Percentiles rank a stretch among this genome's conserved stretches.
These are phyloP conservation scores for Rhizophagus sp. DNA, from an alignment of 192 early-diverging fungal genomes.

Conservation along the genomic window DNA sequence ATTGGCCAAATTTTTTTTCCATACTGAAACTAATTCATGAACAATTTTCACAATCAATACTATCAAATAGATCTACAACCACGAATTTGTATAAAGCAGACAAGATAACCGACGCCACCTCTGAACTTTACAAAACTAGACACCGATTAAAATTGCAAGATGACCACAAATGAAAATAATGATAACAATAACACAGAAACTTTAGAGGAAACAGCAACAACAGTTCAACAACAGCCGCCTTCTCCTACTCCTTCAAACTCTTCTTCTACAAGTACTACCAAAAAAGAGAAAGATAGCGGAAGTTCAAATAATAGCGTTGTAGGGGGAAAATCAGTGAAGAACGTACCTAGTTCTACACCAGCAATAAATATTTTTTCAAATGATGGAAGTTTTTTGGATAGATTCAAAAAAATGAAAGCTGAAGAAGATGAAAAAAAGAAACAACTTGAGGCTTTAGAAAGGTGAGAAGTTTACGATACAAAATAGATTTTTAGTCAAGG, in stretches of 20 bases:
- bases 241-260: slow-evolving; percentile 16
- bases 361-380: slow-evolving; percentile 38
- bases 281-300: slow-evolving; percentile 7
- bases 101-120: background rate
- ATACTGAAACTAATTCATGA: no score
- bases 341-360: slow-evolving; percentile 34
- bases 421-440: slow-evolving; percentile 35
- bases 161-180: background rate
- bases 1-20: no score
- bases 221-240: background rate
- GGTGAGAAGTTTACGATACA: slow-evolving; percentile 29
- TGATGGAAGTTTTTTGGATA: slow-evolving; percentile 36
- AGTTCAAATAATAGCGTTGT: background rate
- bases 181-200: background rate
- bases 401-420: slow-evolving; percentile 37
- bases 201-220: background rate
- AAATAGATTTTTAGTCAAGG: background rate
- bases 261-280: background rate
- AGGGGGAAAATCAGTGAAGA: slow-evolving; percentile 12
- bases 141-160: background rate
- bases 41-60: no score
- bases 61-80: no score
- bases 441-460: slow-evolving; percentile 33
- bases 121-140: background rate
- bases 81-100: no score